Evolutionary conservation across 495 filamentous ascomycete genomes (phyloP).

Genomic region (Podospora fimiseda): DNA sequence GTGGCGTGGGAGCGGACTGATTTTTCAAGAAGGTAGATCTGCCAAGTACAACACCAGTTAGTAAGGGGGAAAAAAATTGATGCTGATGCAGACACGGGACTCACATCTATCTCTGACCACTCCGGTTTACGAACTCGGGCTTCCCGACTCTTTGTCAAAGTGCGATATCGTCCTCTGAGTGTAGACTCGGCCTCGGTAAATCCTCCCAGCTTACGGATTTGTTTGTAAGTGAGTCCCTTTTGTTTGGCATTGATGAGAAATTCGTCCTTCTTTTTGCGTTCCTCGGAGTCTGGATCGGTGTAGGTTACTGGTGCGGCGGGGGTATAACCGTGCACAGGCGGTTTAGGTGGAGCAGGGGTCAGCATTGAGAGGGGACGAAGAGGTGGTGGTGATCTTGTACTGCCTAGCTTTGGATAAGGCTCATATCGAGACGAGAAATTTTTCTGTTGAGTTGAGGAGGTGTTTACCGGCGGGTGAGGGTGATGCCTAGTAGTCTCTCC

Average conservation of each 20-base stretch:
- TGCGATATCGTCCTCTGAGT: slow-evolving; percentile 71
- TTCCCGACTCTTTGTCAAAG: slow-evolving; percentile 68
- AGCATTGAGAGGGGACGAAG: background rate
- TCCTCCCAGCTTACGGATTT: slow-evolving; percentile 60
- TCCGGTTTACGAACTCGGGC: slow-evolving; percentile 70
- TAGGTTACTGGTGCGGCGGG: background rate
- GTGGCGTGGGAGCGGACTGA: slow-evolving; percentile 33
- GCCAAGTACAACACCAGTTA: background rate
- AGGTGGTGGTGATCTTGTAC: background rate
- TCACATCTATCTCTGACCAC: slow-evolving; percentile 72
- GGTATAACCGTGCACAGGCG: background rate
- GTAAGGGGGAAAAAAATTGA: background rate
- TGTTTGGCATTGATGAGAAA: slow-evolving; percentile 59
- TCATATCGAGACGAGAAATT: no score
- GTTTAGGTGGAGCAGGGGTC: background rate
- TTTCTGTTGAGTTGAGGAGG: no score
- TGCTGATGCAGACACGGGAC: no score
- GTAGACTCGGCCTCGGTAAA: slow-evolving; percentile 83
- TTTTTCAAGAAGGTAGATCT: slow-evolving; percentile 45
- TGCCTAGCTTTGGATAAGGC: no score
- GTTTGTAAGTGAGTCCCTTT: slow-evolving; percentile 69
- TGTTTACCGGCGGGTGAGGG: no score
- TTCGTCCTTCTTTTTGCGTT: slow-evolving; percentile 41
- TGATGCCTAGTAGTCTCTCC: no score
- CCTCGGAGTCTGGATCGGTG: background rate